phyloP scores from a whole-genome alignment of 1,284 basidiomycete genomes.

The Megacollybia platyphylla region DNA sequence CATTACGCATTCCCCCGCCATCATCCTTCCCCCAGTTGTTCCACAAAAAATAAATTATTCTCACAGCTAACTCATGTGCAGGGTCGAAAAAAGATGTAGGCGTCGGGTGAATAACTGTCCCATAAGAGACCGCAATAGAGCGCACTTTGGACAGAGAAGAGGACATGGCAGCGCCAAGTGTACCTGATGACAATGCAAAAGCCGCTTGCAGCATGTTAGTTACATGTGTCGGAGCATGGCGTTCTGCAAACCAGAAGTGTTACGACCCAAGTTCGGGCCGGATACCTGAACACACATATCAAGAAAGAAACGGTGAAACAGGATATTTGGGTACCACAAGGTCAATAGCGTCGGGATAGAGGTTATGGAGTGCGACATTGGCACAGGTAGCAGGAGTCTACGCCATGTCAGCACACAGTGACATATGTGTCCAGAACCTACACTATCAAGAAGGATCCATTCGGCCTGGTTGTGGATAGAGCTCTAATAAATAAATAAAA shows the following conservation, averaged over 20 bases:
- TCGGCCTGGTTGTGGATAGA: conserved; percentile 36
- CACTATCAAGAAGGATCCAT: conserved; percentile 83
- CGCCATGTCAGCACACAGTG: conserved; percentile 2
- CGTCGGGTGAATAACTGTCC: conserved; percentile 63
- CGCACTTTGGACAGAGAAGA: conserved; percentile 61
- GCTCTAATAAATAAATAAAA: conserved; percentile 1
- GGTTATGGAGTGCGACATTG: conserved; percentile 80
- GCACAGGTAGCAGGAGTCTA: conserved; percentile 87
- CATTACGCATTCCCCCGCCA: conserved; percentile 37
- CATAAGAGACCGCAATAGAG: conserved; percentile 77
- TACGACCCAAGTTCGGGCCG: conserved; percentile 70
- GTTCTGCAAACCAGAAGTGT: conserved; percentile 50
- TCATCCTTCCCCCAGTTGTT: conserved; percentile 66
- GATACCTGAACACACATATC: conserved; percentile 36
- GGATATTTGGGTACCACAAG: conserved; percentile 43
- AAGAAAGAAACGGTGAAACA: background rate
- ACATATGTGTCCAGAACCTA: conserved; percentile 16
- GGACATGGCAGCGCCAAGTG: conserved; percentile 60
- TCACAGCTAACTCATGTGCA: conserved; percentile 54
- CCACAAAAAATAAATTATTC: conserved; percentile 66
- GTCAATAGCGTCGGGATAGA: conserved; percentile 77
- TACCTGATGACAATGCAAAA: conserved; percentile 80
- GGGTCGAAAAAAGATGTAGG: conserved; percentile 47
- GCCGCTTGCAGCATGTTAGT: conserved; percentile 37
- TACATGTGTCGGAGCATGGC: conserved; percentile 4